Percentiles rank a stretch among this genome's conserved stretches.
Evolutionary conservation across 140 eudicot genomes (phyloP).

Genomic region (Cichorium intybus): DNA sequence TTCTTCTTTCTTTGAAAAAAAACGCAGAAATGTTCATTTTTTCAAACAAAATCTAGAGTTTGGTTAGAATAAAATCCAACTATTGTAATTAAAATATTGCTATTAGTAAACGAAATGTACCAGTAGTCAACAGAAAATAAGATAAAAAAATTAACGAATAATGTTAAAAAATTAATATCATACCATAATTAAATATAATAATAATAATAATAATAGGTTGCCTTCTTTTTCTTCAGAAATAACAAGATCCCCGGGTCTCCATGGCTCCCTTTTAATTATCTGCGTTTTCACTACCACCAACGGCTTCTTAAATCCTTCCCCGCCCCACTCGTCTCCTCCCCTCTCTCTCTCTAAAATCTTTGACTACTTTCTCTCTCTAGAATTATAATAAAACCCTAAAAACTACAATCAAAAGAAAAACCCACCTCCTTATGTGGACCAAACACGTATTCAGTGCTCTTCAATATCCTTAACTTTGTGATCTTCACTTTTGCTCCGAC

Average conservation of each 20-base stretch:
- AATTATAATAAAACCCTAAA: constrained; percentile 15
- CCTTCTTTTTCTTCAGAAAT: neutral
- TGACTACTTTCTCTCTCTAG: constrained; percentile 24
- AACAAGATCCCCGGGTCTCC: constrained; percentile 9
- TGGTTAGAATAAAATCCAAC: neutral
- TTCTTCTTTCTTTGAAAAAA: no score
- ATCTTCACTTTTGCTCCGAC: constrained; percentile 10
- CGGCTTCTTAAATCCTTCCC: constrained; percentile 17
- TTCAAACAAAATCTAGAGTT: neutral
- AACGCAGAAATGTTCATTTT: neutral
- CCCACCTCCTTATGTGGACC: constrained; percentile 26
- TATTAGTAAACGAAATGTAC: neutral
- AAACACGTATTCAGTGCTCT: constrained; percentile 23
- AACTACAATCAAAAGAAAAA: constrained; percentile 5
- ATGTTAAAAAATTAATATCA: neutral
- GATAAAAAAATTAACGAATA: neutral
- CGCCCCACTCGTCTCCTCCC: neutral
- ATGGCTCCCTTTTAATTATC: constrained; percentile 16
- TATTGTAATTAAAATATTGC: neutral
- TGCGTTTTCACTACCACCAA: constrained; percentile 18
- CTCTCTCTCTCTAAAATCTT: constrained; percentile 19
- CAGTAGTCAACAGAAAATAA: neutral
- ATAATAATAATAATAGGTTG: neutral
- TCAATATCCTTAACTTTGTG: neutral
- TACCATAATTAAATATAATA: neutral